Evolutionary conservation across 1,139 yeast species (phyloP).

Genomic region (Saccharomyces hybrid): DNA sequence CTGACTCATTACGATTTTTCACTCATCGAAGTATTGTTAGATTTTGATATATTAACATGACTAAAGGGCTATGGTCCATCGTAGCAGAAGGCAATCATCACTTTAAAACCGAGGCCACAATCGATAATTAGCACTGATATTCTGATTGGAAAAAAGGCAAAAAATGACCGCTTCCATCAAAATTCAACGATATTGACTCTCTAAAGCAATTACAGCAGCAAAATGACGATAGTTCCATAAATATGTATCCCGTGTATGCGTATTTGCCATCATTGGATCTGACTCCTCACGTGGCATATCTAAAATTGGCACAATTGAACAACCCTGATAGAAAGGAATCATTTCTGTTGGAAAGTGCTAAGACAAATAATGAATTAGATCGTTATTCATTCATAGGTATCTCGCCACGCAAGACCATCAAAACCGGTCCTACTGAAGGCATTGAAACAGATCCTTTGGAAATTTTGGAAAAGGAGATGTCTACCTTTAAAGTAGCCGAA

Average conservation of each 20-base stretch:
- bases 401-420: conserved; percentile 70
- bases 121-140: not conserved
- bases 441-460: conserved; percentile 69
- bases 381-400: conserved; percentile 88
- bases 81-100: not conserved
- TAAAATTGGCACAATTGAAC: conserved; percentile 71
- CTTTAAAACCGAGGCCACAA: not conserved
- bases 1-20: not conserved
- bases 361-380: conserved; percentile 81
- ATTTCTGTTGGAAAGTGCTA: conserved; percentile 80
- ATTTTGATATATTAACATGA: not conserved
- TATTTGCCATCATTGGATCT: conserved; percentile 67
- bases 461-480: conserved; percentile 65
- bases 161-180: conserved; percentile 7
- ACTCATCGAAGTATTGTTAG: not conserved
- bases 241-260: conserved; percentile 73
- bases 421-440: conserved; percentile 63
- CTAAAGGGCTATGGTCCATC: not conserved
- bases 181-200: conserved; percentile 52
- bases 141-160: not conserved
- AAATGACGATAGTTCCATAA: conserved; percentile 30
- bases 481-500: conserved; percentile 55
- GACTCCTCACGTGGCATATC: conserved; percentile 84
- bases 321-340: conserved; percentile 52
- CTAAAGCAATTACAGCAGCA: conserved; percentile 39